These are phyloP conservation scores for Yarrowia porcina DNA, from an alignment of 805 yeast genomes.

Conservation along the genomic window DNA sequence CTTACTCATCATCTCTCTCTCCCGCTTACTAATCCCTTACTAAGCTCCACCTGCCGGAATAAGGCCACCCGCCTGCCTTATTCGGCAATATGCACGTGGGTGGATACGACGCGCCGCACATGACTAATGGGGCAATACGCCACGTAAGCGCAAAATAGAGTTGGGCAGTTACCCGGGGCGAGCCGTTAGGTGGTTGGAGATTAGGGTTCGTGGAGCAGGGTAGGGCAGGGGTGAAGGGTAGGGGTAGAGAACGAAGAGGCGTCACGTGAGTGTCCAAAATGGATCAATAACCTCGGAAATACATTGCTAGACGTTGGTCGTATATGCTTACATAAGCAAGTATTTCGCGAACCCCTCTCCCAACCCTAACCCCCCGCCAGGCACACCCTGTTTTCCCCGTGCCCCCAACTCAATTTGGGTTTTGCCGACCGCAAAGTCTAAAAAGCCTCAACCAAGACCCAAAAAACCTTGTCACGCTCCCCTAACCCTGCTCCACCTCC, in stretches of 20 bases:
- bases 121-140: slow-evolving; percentile 17
- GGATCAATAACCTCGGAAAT: no score
- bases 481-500: slow-evolving; percentile 20
- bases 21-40: background rate
- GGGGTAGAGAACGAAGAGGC: background rate
- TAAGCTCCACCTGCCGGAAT: background rate
- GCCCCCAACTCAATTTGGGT: background rate
- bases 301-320: no score
- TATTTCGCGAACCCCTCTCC: background rate
- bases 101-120: slow-evolving; percentile 20
- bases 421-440: background rate
- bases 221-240: background rate
- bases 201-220: background rate
- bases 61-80: background rate
- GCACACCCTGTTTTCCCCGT: background rate
- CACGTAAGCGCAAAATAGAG: slow-evolving; percentile 6
- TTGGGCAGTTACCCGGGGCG: background rate
- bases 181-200: background rate
- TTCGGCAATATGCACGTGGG: slow-evolving; percentile 9
- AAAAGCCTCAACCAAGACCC: slow-evolving; percentile 1
- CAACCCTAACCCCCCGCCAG: background rate
- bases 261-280: no score
- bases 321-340: background rate
- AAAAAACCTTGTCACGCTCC: background rate
- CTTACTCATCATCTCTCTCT: no score